Conservation (phyloP, 192 early-diverging fungal genomes). For the Linnemannia zychae region DNA sequence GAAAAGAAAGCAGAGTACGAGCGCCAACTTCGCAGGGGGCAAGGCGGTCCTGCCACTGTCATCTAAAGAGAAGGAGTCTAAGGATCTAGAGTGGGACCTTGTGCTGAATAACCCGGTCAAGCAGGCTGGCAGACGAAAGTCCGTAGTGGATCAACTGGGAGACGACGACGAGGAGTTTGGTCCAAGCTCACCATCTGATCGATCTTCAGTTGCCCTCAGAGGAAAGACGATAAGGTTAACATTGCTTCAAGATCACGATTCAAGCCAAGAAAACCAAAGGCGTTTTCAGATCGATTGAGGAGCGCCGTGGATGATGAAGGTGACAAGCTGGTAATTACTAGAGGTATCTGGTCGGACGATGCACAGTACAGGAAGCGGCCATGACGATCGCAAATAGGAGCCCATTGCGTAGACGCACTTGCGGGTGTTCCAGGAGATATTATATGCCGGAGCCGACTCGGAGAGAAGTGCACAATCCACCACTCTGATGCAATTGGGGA, state of each 20-base stretch:
- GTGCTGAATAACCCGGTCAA: slow-evolving; percentile 19
- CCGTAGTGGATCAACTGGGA: slow-evolving; percentile 15
- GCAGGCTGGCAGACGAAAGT: slow-evolving; percentile 21
- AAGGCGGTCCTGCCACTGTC: slow-evolving; percentile 9
- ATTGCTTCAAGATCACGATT: slow-evolving; percentile 19
- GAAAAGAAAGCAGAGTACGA: slow-evolving; percentile 29
- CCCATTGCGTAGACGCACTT: slow-evolving; percentile 27
- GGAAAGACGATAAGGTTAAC: slow-evolving; percentile 9
- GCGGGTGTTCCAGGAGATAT: background rate
- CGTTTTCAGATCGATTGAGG: slow-evolving; percentile 10
- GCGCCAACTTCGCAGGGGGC: slow-evolving; percentile 17
- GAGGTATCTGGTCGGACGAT: too few species aligned
- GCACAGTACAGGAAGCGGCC: slow-evolving; percentile 12
- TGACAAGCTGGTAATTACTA: too few species aligned
- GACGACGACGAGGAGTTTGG: slow-evolving; percentile 15
- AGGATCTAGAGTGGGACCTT: slow-evolving; percentile 27
- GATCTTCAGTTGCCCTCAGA: slow-evolving; percentile 17
- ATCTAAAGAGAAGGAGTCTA: slow-evolving; percentile 18
- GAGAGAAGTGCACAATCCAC: slow-evolving; percentile 22
- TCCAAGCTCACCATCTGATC: slow-evolving; percentile 25
- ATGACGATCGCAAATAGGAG: slow-evolving; percentile 21
- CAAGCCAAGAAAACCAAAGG: slow-evolving; percentile 14
- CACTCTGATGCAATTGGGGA: slow-evolving; percentile 21
- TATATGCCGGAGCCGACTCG: slow-evolving; percentile 5
- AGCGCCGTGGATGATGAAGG: slow-evolving; percentile 3